phyloP scores from a whole-genome alignment of 306 rosid species.

The Rubus idaeus region DNA sequence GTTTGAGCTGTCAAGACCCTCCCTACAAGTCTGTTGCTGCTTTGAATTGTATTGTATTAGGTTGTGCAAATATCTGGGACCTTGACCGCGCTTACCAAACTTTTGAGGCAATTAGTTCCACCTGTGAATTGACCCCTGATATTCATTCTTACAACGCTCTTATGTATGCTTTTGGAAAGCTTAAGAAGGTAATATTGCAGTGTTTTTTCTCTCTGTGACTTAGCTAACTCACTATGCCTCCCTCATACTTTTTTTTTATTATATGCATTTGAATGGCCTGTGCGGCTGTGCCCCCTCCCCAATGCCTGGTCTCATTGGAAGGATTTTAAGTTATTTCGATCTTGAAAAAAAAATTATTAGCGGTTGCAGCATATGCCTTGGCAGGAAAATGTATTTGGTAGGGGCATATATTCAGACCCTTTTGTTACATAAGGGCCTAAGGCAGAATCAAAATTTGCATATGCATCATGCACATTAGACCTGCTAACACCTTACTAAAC shows the following conservation, averaged over 20 bases:
- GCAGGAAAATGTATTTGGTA: conserved; percentile 4
- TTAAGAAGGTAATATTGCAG: conserved; percentile 59
- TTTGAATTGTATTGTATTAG: conserved; percentile 76
- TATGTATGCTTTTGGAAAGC: conserved; percentile 82
- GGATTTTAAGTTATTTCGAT: background rate
- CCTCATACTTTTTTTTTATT: background rate
- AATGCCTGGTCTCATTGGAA: background rate
- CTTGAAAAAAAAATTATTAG: background rate
- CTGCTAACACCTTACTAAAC: background rate
- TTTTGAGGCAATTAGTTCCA: conserved; percentile 80
- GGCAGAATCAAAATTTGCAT: background rate
- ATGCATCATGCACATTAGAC: background rate
- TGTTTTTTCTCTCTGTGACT: background rate
- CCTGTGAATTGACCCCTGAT: conserved; percentile 78
- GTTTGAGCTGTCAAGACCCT: conserved; percentile 62
- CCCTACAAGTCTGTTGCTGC: conserved; percentile 93
- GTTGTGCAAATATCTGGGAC: conserved; percentile 96
- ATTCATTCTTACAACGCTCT: conserved; percentile 92
- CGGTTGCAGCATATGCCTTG: background rate
- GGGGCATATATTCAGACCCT: background rate
- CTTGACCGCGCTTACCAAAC: conserved; percentile 98
- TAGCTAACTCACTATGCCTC: too few species aligned
- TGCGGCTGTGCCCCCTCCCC: background rate
- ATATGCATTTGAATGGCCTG: background rate
- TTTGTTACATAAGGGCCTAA: background rate